Evolutionary conservation across 2,329 filamentous ascomycete genomes (phyloP).

Genomic region (Claviceps pazoutovae): DNA sequence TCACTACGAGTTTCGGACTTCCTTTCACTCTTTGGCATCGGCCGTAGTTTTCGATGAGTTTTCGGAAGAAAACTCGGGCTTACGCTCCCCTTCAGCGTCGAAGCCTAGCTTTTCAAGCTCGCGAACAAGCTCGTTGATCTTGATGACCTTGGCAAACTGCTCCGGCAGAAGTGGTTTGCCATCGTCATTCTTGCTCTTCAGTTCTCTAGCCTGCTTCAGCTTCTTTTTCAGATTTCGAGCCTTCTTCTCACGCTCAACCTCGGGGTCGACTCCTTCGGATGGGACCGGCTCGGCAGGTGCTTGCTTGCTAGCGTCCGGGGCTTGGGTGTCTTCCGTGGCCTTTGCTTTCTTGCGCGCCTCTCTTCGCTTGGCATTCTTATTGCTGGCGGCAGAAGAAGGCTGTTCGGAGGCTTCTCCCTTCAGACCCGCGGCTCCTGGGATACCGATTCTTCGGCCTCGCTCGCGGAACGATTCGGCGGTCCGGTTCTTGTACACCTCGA

Average conservation of each 20-base stretch:
- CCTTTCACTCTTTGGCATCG: background rate
- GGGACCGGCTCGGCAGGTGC: conserved; percentile 11
- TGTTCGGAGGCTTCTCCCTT: conserved; percentile 35
- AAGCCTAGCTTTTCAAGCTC: conserved; percentile 80
- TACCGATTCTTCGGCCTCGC: conserved; percentile 43
- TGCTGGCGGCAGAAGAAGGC: conserved; percentile 39
- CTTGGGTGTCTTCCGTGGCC: conserved; percentile 43
- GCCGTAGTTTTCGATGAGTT: background rate
- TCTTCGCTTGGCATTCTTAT: conserved; percentile 74
- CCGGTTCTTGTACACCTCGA: conserved; percentile 90
- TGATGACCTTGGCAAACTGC: conserved; percentile 94
- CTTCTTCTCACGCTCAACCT: conserved; percentile 81
- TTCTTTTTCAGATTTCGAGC: conserved; percentile 88
- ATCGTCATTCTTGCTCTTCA: conserved; percentile 80
- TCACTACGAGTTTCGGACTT: background rate
- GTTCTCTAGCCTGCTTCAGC: conserved; percentile 78
- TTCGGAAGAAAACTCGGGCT: conserved; percentile 12
- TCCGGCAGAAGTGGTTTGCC: conserved; percentile 77
- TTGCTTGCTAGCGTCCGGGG: conserved; percentile 36
- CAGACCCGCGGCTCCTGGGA: conserved; percentile 59
- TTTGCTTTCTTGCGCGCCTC: conserved; percentile 44
- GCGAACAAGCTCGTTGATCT: conserved; percentile 84
- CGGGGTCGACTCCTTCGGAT: conserved; percentile 43
- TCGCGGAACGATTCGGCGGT: conserved; percentile 76
- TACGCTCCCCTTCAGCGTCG: conserved; percentile 57